phyloP scores from a whole-genome alignment of 179 eudicot species.

The Sideroxylon spinosum region DNA sequence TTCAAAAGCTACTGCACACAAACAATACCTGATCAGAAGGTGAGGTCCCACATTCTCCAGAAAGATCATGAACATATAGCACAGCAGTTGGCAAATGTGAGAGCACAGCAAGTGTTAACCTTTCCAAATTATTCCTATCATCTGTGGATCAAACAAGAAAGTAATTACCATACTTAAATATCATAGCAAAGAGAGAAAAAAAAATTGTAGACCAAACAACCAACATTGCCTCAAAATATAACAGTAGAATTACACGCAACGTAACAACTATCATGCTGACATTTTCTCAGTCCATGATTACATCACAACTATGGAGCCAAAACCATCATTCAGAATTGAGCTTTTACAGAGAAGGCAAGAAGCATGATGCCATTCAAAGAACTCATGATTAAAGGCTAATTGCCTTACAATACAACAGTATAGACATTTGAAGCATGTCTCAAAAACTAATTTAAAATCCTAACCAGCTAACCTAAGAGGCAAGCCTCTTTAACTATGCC shows the following conservation, averaged over 20 bases:
- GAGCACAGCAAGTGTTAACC: conserved; percentile 93
- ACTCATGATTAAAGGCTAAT: neutral
- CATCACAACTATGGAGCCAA: neutral
- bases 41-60: conserved; percentile 97
- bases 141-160: conserved; percentile 44
- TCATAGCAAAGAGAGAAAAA: neutral
- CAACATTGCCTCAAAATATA: neutral
- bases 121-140: conserved; percentile 93
- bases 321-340: conserved; percentile 3
- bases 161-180: neutral
- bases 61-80: conserved; percentile 85
- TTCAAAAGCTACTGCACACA: neutral
- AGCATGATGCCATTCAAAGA: neutral
- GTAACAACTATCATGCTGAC: neutral
- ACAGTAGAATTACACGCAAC: neutral
- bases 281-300: neutral
- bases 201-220: neutral
- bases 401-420: neutral
- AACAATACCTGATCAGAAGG: conserved; percentile 76
- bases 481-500: neutral
- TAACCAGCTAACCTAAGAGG: neutral
- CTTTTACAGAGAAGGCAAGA: neutral
- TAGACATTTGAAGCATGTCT: neutral
- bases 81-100: conserved; percentile 95
- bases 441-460: neutral